Conservation (phyloP, 345 rosid genomes). For the Aquilaria sinensis region DNA sequence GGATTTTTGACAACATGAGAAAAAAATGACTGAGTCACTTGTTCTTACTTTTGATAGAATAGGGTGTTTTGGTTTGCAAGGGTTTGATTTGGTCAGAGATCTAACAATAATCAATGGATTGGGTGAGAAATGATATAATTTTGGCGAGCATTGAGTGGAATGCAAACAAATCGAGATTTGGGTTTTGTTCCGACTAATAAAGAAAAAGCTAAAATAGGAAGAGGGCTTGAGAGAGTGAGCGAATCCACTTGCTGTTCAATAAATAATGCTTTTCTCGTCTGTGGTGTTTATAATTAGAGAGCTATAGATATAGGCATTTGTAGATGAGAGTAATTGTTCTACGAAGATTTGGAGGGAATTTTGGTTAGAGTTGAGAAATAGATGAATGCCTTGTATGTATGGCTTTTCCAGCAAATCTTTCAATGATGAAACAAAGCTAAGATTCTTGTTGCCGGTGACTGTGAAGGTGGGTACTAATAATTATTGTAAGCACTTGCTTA, state of each 20-base stretch:
- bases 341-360: slow-evolving; percentile 67
- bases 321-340: slow-evolving; percentile 61
- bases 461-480: slow-evolving; percentile 48
- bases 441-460: slow-evolving; percentile 46
- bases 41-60: too few relatives aligned
- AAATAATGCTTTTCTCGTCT: slow-evolving; percentile 77
- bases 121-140: slow-evolving; percentile 18
- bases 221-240: slow-evolving; percentile 56
- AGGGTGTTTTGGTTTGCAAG: too few relatives aligned
- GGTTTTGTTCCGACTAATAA: slow-evolving; percentile 68
- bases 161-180: slow-evolving; percentile 81
- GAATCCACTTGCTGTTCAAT: slow-evolving; percentile 65
- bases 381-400: slow-evolving; percentile 81
- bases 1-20: too few relatives aligned
- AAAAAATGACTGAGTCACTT: too few relatives aligned
- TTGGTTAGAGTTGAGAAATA: slow-evolving; percentile 64
- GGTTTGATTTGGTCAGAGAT: too few relatives aligned
- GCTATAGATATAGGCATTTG: slow-evolving; percentile 55
- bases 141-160: slow-evolving; percentile 66
- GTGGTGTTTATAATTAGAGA: slow-evolving; percentile 93
- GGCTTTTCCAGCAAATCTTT: slow-evolving; percentile 77
- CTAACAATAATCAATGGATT: slow-evolving; percentile 1
- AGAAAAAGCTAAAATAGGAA: slow-evolving; percentile 70
- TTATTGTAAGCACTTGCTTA: slow-evolving; percentile 40
- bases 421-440: slow-evolving; percentile 42